A percentile compares a stretch with the other conserved stretches of the same genome.
phyloP scores from a whole-genome alignment of 2,329 filamentous ascomycete species.

The Amylocarpus encephaloides region DNA sequence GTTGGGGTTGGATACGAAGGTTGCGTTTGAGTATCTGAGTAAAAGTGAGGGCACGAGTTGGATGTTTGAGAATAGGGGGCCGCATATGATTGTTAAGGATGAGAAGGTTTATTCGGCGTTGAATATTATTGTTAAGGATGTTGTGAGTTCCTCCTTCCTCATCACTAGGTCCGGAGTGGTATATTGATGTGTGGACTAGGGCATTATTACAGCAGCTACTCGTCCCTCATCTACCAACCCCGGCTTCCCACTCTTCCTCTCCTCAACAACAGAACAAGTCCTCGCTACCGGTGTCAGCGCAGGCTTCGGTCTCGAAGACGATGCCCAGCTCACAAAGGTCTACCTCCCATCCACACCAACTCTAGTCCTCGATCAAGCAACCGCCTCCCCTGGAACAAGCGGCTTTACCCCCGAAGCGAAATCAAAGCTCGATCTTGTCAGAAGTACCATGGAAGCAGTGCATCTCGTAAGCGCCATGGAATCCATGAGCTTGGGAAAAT shows the following conservation, averaged over 20 bases:
- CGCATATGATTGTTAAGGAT: conserved; percentile 46
- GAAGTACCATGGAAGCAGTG: conserved; percentile 51
- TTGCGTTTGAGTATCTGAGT: conserved; percentile 34
- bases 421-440: conserved; percentile 40
- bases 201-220: conserved; percentile 5
- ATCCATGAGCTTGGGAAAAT: conserved; percentile 49
- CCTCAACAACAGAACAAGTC: conserved; percentile 32
- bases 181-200: neutral
- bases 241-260: conserved; percentile 34
- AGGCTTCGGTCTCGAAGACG: conserved; percentile 21
- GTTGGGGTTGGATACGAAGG: conserved; percentile 44
- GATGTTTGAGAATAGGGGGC: conserved; percentile 52
- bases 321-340: conserved; percentile 19
- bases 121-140: conserved; percentile 33
- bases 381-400: conserved; percentile 2
- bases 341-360: conserved; percentile 19
- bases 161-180: neutral
- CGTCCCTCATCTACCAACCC: conserved; percentile 5
- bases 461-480: conserved; percentile 51
- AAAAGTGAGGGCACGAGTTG: conserved; percentile 34
- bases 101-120: conserved; percentile 36
- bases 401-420: conserved; percentile 19
- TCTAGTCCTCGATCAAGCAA: conserved; percentile 19
- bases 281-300: conserved; percentile 16
- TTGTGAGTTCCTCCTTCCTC: conserved; percentile 24